Evolutionary conservation across 306 rosid species (phyloP).

Genomic region (Notholithocarpus densiflorus): DNA sequence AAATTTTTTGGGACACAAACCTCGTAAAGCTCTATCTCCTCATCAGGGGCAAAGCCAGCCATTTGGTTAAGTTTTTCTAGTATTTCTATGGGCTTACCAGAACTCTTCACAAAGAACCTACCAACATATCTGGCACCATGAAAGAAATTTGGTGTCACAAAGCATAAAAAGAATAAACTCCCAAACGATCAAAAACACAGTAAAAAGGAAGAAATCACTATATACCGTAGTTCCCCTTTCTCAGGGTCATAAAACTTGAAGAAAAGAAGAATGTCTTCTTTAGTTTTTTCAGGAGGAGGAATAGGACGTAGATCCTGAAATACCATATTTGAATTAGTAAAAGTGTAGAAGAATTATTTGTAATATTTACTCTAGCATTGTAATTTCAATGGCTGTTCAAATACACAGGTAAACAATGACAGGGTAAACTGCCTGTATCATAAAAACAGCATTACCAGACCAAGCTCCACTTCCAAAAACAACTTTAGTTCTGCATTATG

Average conservation of each 20-base stretch:
- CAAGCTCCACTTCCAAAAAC: slow-evolving; percentile 79
- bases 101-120: slow-evolving; percentile 60
- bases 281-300: slow-evolving; percentile 64
- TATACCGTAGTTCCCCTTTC: slow-evolving; percentile 67
- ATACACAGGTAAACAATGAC: slow-evolving; percentile 11
- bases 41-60: slow-evolving; percentile 79
- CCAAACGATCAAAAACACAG: not conserved
- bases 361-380: not conserved
- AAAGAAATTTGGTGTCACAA: slow-evolving; percentile 5
- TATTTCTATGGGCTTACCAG: slow-evolving; percentile 69
- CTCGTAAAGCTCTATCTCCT: slow-evolving; percentile 82
- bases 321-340: slow-evolving; percentile 1
- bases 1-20: slow-evolving; percentile 29
- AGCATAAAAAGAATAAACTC: not conserved
- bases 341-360: not conserved
- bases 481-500: slow-evolving; percentile 70
- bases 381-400: slow-evolving; percentile 6
- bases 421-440: slow-evolving; percentile 12
- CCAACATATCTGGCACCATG: slow-evolving; percentile 63
- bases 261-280: slow-evolving; percentile 77
- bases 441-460: slow-evolving; percentile 49
- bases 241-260: slow-evolving; percentile 82
- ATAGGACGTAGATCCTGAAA: slow-evolving; percentile 68
- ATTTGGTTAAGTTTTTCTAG: slow-evolving; percentile 60
- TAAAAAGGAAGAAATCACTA: slow-evolving; percentile 11